Percentiles rank a stretch among this genome's conserved stretches.
These are phyloP conservation scores for Acer yangbiense DNA, from an alignment of 345 rosid species.

Conservation along the genomic window DNA sequence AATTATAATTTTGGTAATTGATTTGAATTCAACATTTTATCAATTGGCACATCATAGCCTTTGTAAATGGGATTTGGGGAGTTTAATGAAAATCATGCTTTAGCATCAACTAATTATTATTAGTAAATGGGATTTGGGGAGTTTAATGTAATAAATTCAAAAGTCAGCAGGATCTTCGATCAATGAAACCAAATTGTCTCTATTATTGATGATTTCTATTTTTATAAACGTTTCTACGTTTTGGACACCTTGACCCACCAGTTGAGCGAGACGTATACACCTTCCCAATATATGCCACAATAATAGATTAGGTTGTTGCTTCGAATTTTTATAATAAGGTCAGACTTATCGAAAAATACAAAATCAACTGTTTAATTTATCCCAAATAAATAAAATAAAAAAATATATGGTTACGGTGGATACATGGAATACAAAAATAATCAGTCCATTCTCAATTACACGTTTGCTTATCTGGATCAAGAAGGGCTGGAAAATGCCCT, in stretches of 20 bases:
- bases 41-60: no score
- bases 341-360: not conserved
- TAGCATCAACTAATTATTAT: not conserved
- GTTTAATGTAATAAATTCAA: no score
- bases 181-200: not conserved
- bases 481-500: not conserved
- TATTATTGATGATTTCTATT: not conserved
- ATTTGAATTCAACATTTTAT: no score
- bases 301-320: not conserved
- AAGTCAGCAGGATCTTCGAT: not conserved
- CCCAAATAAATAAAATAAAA: not conserved
- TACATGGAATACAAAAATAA: not conserved
- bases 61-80: no score
- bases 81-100: not conserved
- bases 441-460: not conserved
- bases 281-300: not conserved
- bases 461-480: slow-evolving; percentile 14
- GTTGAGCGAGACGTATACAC: not conserved
- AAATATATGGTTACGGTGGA: not conserved
- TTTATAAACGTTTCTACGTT: no score
- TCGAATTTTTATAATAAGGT: not conserved
- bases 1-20: no score
- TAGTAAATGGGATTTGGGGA: no score
- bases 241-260: not conserved
- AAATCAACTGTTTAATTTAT: not conserved